These are phyloP conservation scores for Eleusine coracana DNA, from an alignment of 176 grass and related monocot species.

Conservation along the genomic window DNA sequence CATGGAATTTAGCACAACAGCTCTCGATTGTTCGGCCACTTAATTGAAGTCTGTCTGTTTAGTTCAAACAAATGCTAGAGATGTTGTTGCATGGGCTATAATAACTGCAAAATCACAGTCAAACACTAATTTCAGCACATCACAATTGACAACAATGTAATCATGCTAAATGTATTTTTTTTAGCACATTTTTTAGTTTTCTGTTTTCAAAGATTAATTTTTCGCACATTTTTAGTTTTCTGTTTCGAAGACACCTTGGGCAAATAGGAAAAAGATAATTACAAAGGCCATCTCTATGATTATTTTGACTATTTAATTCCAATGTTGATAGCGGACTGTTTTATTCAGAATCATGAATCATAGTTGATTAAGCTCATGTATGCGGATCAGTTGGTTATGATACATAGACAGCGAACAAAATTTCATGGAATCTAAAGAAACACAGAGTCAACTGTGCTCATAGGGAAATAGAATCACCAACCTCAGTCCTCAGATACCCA, in stretches of 20 bases:
- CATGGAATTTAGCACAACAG: too few species aligned
- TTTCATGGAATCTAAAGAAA: not conserved
- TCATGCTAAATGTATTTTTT: not conserved
- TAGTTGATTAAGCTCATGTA: not conserved
- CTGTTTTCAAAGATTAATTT: not conserved
- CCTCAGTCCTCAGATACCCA: not conserved
- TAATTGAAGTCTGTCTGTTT: too few species aligned
- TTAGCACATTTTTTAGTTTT: not conserved
- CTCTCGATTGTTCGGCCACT: too few species aligned
- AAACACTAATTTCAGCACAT: not conserved
- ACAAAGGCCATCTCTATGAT: not conserved
- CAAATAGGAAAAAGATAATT: not conserved
- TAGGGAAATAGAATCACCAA: not conserved
- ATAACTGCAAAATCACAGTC: not conserved
- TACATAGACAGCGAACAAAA: not conserved
- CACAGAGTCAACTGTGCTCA: not conserved
- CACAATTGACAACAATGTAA: not conserved
- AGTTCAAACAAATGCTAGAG: too few species aligned
- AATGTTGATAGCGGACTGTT: not conserved
- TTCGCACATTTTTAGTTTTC: not conserved
- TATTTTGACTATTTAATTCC: conserved; percentile 3
- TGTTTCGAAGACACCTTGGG: not conserved
- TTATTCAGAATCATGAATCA: not conserved
- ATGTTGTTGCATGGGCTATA: not conserved
- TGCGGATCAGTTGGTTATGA: not conserved